Evolutionary conservation across 2,329 filamentous ascomycete genomes (phyloP), one percentile per base, ranked within the genome.

Genomic region (Fusarium marasasianum): DNA sequence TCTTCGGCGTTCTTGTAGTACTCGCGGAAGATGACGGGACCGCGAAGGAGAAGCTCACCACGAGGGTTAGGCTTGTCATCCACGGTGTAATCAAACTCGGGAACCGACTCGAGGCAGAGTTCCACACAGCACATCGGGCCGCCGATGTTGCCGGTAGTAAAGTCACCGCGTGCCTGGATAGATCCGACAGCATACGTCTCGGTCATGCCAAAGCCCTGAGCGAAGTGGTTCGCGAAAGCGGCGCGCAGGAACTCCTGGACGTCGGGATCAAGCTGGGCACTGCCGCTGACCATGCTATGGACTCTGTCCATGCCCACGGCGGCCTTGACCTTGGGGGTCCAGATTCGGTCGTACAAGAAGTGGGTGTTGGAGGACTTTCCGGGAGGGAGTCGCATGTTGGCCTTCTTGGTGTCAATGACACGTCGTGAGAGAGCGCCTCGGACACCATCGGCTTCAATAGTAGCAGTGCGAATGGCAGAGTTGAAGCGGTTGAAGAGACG

Each of bases 1-100:
- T 98, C 96, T 72, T 93, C 94, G 1, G 91, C 88, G 83, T 97
- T 97, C 85, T 94, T 94, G 87, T 92, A 96, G 85, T 99, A 99
- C 81, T 94, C 94, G 59, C 85, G 86, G 88, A 98, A 98, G 62
- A 95, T 86, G 71, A 89, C 89, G n/a, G 91, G 90, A 2, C 95
- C 94, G 48, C 96, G 91, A 58, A 98, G 83, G 29, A 98, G 87
- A 37, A 99, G 87, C 84, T 99, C 96, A 62, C 96, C 96, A 40
- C 96, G 94, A 6, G 96, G 95, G 80, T 93, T 88, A 8, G 96
- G 96, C 86, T 93, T 94, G 86, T 99, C 96, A 15, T 93, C 92
- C 55, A 93, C 90, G 2, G 91, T 88, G 85, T 99, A 99, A 63
- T 98, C 96, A 88, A 98, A 96, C 72, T 98, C 96, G 4, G 96